Base-by-base conservation (phyloP, 805 yeast genomes). In the Pichia scutulata region DNA sequence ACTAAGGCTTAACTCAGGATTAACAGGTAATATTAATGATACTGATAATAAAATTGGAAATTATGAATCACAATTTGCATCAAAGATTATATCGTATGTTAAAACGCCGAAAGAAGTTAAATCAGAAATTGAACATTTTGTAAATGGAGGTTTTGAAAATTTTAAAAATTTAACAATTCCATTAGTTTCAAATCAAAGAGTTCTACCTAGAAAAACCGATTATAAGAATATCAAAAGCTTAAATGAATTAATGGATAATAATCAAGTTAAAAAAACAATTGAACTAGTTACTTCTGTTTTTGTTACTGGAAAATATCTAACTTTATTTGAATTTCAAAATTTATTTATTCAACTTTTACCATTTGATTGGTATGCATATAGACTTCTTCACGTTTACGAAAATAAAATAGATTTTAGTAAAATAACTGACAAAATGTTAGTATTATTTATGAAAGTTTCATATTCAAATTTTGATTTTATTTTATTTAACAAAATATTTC, bases 311-410 rank as follows among this genome's bases (percentile, higher is more conserved):
- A 48, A 21, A 0, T 52, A 25, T 42, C 42, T 63, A 30, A 56
- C 61, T 2, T 59, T 61, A 2, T 25, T 26, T 3, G 67, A 65
- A 54, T 55, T 62, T 33, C 59, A 61, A 40, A 51, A 55, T 24
- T 44, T 62, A n/a, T 41, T 64, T n/a, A 39, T 57, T 8, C 52
- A 54, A 19, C 33, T 54, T 16, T 51, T 50, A 22, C 48, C 48
- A 10, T 50, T 53, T 22, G 46, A 52, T 26, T 46, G 56, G 41
- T 51, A 57, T n/a, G 58, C 61, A 4, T 57, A 62, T 53, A 46
- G 43, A 19, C 39, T 63, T 16, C 42, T 50, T 13, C 40, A 51
- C 42, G 47, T 60, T 5, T 62, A 62, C 41, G 44, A 56, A 26
- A 13, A 40, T 13, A 46, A 44, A 18, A 57, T 54, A 41, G 60